Conservation (phyloP, 2,329 filamentous ascomycete species). For the Epichloe elymi region DNA sequence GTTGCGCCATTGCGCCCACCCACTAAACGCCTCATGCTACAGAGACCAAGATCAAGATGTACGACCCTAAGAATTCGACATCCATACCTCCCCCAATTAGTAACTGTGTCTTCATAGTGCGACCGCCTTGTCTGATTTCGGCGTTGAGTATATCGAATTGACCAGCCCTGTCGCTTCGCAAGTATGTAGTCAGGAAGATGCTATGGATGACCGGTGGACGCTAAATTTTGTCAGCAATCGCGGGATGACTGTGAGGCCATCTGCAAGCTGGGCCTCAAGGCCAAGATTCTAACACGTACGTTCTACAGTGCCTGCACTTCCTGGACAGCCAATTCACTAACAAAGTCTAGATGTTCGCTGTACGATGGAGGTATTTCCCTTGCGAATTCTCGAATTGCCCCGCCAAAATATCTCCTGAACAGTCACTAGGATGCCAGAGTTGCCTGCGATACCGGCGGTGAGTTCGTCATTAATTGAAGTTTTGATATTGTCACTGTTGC, state of each 20-base stretch:
- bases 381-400: not conserved
- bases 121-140: conserved; percentile 8
- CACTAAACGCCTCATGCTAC: not conserved
- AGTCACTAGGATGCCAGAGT: conserved; percentile 1
- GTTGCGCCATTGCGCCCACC: not conserved
- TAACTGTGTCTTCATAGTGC: conserved; percentile 2
- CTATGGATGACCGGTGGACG: not conserved
- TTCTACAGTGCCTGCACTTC: conserved; percentile 8
- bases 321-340: not conserved
- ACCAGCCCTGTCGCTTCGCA: conserved; percentile 59
- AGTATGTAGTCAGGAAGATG: not conserved
- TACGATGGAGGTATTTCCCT: conserved; percentile 5
- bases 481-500: not conserved
- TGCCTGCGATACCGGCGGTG: conserved; percentile 2
- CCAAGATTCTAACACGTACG: conserved; percentile 17
- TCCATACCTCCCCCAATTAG: not conserved
- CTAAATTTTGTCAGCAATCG: conserved; percentile 56
- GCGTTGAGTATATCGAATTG: conserved; percentile 42
- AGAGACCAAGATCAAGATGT: conserved; percentile 41
- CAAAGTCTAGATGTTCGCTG: conserved; percentile 12
- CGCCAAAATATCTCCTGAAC: not conserved
- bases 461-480: not conserved
- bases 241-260: conserved; percentile 78
- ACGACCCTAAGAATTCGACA: not conserved
- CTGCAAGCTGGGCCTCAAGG: conserved; percentile 80